Evolutionary conservation across 2,329 filamentous ascomycete species (phyloP).

Genomic region (Pleurostoma richardsiae): DNA sequence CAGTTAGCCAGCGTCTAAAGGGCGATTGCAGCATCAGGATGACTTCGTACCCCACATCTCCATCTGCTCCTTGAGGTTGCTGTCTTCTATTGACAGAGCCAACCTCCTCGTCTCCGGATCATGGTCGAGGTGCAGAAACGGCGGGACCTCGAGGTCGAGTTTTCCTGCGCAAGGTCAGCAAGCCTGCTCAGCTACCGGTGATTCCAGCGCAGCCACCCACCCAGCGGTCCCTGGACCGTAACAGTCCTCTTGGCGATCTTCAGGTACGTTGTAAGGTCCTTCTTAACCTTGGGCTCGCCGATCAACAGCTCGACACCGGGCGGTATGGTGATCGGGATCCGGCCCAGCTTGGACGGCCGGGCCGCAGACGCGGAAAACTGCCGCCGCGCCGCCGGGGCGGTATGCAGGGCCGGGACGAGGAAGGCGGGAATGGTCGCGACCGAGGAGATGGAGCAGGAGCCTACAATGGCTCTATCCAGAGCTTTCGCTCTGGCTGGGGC

Average conservation of each 20-base stretch:
- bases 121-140: conserved; percentile 68
- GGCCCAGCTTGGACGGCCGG: conserved; percentile 77
- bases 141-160: conserved; percentile 72
- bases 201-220: conserved; percentile 33
- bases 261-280: conserved; percentile 54
- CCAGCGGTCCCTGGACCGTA: conserved; percentile 75
- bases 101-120: conserved; percentile 60
- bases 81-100: conserved; percentile 65
- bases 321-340: conserved; percentile 73
- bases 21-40: not conserved
- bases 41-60: conserved; percentile 85
- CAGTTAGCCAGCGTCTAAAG: conserved; percentile 7
- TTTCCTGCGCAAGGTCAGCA: conserved; percentile 48
- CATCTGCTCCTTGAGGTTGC: conserved; percentile 66
- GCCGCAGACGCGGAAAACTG: conserved; percentile 68
- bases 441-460: conserved; percentile 28
- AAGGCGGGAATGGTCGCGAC: conserved; percentile 62
- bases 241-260: conserved; percentile 61
- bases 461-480: conserved; percentile 47
- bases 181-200: not conserved
- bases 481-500: conserved; percentile 56
- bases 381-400: conserved; percentile 32
- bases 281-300: conserved; percentile 53
- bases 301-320: conserved; percentile 75
- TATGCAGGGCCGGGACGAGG: conserved; percentile 66